A percentile compares a stretch with the other conserved stretches of the same genome.
Conservation (phyloP, 768 basidiomycete genomes). For the Trametes cinnabarina region DNA sequence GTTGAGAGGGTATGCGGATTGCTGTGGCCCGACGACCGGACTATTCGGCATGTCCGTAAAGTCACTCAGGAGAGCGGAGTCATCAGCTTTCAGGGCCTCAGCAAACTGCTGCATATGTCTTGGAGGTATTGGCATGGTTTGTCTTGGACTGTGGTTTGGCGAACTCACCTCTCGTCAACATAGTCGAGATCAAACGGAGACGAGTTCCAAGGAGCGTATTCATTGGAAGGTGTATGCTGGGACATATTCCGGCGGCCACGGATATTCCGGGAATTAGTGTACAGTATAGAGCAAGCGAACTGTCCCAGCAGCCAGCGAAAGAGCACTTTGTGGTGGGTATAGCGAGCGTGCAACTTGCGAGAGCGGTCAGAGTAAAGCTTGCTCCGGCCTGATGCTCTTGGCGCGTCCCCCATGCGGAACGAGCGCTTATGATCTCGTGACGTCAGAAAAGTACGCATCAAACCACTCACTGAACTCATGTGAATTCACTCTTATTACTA, state of each 20-base stretch:
- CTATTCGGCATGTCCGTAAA: constrained; percentile 25
- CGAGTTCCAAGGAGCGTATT: not conserved
- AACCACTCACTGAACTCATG: no score
- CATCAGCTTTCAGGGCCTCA: constrained; percentile 52
- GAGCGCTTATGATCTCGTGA: constrained; percentile 9
- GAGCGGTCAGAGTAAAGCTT: not conserved
- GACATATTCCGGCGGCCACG: not conserved
- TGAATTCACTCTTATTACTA: no score
- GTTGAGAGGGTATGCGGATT: constrained; percentile 16
- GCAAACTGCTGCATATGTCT: constrained; percentile 77
- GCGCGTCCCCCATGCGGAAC: not conserved
- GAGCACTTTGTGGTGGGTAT: not conserved
- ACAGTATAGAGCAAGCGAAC: constrained; percentile 4
- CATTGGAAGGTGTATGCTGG: not conserved
- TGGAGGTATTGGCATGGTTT: constrained; percentile 33
- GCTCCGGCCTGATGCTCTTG: not conserved
- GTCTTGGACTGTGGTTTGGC: not conserved
- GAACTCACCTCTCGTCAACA: constrained; percentile 63
- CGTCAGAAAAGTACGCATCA: no score
- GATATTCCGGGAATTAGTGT: not conserved
- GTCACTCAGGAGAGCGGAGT: constrained; percentile 16
- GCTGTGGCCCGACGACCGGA: constrained; percentile 12
- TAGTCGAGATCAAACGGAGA: constrained; percentile 50
- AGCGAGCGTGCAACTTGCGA: not conserved
- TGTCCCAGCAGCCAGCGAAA: constrained; percentile 8